These are phyloP conservation scores for Malassezia globosa DNA, from an alignment of 1,284 basidiomycete genomes.

Conservation along the genomic window DNA sequence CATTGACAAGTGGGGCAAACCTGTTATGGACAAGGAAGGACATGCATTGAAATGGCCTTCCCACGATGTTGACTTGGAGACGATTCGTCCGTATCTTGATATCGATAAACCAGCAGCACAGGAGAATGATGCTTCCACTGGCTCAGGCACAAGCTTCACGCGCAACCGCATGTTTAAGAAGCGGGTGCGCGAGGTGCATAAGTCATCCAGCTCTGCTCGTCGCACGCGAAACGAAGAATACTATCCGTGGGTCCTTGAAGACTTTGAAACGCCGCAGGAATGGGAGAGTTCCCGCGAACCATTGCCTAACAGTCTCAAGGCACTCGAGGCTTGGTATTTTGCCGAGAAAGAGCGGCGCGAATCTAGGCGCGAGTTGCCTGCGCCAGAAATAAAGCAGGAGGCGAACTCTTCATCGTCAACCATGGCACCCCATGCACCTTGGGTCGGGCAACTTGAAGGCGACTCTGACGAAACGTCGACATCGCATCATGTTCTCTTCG, in stretches of 20 bases:
- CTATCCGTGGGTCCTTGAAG: slow-evolving; percentile 45
- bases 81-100: slow-evolving; percentile 15
- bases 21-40: slow-evolving; percentile 31
- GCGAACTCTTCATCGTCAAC: slow-evolving; percentile 12
- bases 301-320: slow-evolving; percentile 27
- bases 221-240: slow-evolving; percentile 41
- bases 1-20: slow-evolving; percentile 33
- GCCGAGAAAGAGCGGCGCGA: slow-evolving; percentile 12
- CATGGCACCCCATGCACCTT: slow-evolving; percentile 34
- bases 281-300: slow-evolving; percentile 39
- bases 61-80: slow-evolving; percentile 25
- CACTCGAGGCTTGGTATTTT: slow-evolving; percentile 19
- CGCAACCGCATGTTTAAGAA: slow-evolving; percentile 37
- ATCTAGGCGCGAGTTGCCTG: slow-evolving; percentile 15
- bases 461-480: slow-evolving; percentile 32
- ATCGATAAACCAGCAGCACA: slow-evolving; percentile 6
- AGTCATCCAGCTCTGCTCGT: slow-evolving; percentile 34
- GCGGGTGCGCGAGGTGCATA: slow-evolving; percentile 42
- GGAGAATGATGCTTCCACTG: neutral
- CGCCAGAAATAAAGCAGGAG: slow-evolving; percentile 15
- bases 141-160: slow-evolving; percentile 4
- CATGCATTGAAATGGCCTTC: slow-evolving; percentile 30
- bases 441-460: slow-evolving; percentile 46
- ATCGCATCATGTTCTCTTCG: slow-evolving; percentile 43
- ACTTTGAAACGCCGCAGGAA: slow-evolving; percentile 40